A percentile compares a stretch with the other conserved stretches of the same genome.
phyloP scores from a whole-genome alignment of 441 rosid species.

The Croton laevigatus region DNA sequence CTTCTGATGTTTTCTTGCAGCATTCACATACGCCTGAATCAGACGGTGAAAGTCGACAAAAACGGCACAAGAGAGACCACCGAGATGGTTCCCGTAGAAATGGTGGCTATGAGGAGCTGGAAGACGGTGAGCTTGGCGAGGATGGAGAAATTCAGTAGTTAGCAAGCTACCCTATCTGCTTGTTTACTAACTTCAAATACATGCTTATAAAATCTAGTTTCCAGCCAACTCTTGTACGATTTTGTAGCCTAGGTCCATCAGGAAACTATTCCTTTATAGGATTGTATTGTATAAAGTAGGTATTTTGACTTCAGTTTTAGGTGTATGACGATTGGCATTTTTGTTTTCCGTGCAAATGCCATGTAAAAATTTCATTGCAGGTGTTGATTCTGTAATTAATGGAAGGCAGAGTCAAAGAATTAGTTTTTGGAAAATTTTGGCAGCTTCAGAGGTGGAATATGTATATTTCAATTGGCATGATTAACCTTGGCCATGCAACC shows the following conservation, averaged over 20 bases:
- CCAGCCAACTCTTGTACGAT: not conserved
- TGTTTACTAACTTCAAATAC: conserved; percentile 14
- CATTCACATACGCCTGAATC: conserved; percentile 84
- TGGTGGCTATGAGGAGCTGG: conserved; percentile 61
- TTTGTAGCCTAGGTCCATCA: conserved; percentile 7
- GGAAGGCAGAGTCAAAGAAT: not conserved
- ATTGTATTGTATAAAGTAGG: conserved; percentile 4
- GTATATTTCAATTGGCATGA: not conserved
- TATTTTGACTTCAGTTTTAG: not conserved
- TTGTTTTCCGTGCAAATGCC: not conserved
- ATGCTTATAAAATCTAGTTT: not conserved
- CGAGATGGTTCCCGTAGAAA: conserved; percentile 52
- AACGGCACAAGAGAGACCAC: conserved; percentile 68
- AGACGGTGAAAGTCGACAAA: conserved; percentile 69
- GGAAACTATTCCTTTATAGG: not conserved
- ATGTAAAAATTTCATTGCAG: not conserved
- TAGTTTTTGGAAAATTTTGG: not conserved
- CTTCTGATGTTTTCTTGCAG: conserved; percentile 39
- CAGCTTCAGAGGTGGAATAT: not conserved
- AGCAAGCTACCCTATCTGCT: conserved; percentile 1
- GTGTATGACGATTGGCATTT: not conserved
- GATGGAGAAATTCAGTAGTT: conserved; percentile 48
- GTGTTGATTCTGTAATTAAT: not conserved
- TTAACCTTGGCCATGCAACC: not conserved
- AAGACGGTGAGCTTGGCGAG: conserved; percentile 85